Conservation (phyloP, 192 early-diverging fungal genomes). For the Gonapodya sp. region DNA sequence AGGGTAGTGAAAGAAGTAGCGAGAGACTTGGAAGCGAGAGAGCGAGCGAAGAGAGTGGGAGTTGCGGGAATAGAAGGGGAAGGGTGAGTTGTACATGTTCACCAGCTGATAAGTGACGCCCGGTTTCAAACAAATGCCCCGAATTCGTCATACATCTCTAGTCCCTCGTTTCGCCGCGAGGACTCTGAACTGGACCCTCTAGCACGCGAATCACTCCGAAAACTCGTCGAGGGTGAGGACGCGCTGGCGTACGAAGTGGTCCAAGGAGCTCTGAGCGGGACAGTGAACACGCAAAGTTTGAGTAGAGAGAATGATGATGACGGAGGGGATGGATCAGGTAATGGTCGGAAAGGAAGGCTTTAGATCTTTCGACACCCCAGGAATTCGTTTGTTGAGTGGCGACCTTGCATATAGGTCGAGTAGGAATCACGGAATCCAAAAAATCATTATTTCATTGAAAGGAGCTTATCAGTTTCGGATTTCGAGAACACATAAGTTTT, state of each 20-base stretch:
- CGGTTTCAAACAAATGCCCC: too few species aligned
- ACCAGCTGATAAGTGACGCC: too few species aligned
- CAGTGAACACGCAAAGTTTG: not conserved
- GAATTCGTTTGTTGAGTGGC: too few species aligned
- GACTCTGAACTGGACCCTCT: not conserved
- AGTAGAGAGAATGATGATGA: not conserved
- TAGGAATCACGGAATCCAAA: too few species aligned
- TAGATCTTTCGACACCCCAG: too few species aligned
- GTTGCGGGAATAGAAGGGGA: not conserved
- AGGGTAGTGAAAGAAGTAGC: not conserved
- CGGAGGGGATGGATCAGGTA: not conserved
- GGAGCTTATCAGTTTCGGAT: too few species aligned
- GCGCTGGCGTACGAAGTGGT: not conserved
- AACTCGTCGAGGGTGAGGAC: not conserved
- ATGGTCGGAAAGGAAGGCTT: not conserved
- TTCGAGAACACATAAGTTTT: too few species aligned
- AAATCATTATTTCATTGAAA: too few species aligned
- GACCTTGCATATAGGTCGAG: too few species aligned
- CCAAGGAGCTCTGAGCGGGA: not conserved
- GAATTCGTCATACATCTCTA: too few species aligned
- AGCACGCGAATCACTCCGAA: not conserved
- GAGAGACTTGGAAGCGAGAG: not conserved
- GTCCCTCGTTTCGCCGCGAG: not conserved
- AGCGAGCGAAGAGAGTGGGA: not conserved
- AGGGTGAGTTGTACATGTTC: not conserved